Evolutionary conservation across 208 protist genomes (phyloP), one percentile per base, ranked within the genome.

Genomic region (Blastocrithidia nonstop): DNA sequence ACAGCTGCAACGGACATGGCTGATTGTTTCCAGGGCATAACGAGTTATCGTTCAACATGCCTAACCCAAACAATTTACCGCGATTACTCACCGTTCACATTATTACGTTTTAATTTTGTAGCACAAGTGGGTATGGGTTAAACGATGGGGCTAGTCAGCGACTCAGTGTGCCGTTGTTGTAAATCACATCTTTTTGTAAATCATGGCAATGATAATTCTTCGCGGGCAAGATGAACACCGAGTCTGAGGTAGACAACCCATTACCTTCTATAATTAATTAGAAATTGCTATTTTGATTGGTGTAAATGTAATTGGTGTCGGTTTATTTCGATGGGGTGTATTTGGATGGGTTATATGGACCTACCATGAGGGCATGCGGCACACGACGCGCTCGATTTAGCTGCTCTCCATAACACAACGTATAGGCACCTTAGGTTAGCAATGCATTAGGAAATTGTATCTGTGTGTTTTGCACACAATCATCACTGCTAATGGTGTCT

Each of bases 151-250:
- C 45, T 40, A 86, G 71, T 75, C 71, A 88, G 25, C 41, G 42
- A 20, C 54, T 54, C 17, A 84, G 56, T 27, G 71, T 62, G 7
- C 54, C 61, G 48, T 88, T 71, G 39, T 29, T 59, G 35, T 72
- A 58, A 9, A 86, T 50, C 13, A 43, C 53, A 50, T 47, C 57
- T 6, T 50, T 85, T 51, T 65, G 61, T 38, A 90, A 67, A 62
- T 88, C 77, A 63, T 93, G 85, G 59, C 85, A 93, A 27, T 56
- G 65, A 61, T 71, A 83, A 48, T 69, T 68, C n/a, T 44, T 68
- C n/a, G 38, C 48, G 0, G 85, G 61, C 17, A 93, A 47, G 7
- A 93, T 37, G 46, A 93, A 88, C 29, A 73, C 63, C 28, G 63
- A 35, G 48, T 90, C 85, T 7, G 32, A 9, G 16, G 32, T 44